A percentile compares a stretch with the other conserved stretches of the same genome.
Evolutionary conservation across 768 basidiomycete species (phyloP).

Genomic region (Leccinellum luteum): DNA sequence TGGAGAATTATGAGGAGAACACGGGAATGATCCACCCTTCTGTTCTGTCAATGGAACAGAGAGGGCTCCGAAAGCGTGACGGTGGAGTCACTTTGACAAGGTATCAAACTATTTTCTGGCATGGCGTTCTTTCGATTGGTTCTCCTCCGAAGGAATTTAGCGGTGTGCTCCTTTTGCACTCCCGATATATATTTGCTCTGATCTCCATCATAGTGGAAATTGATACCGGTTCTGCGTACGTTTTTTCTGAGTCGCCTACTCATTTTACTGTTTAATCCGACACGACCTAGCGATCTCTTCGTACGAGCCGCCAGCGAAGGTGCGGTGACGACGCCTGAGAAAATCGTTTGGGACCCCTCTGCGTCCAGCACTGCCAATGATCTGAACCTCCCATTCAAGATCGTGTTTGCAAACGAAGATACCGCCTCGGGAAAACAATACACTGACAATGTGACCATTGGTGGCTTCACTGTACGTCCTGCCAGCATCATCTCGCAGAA

Average conservation of each 20-base stretch:
- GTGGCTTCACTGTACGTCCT: neutral
- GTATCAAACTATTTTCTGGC: neutral
- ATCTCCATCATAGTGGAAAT: neutral
- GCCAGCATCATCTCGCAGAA: neutral
- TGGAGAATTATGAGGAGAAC: neutral
- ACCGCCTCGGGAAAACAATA: neutral
- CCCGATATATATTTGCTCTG: neutral
- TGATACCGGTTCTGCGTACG: neutral
- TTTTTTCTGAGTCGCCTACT: neutral
- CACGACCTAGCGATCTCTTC: neutral
- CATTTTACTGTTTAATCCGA: neutral
- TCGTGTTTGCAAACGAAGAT: neutral
- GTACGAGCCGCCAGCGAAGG: neutral
- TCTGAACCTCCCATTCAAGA: neutral
- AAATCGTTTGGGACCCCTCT: neutral
- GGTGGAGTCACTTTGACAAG: neutral
- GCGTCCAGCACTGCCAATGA: neutral
- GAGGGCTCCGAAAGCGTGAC: neutral
- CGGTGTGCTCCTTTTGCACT: neutral
- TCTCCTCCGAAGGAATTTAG: neutral
- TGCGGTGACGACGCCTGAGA: too few relatives aligned
- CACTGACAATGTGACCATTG: neutral
- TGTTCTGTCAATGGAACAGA: neutral
- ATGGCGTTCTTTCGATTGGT: neutral
- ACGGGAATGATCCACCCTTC: neutral